Evolutionary conservation across 164 flowering plant species (phyloP).

Genomic region (Chimonanthus salicifolius): DNA sequence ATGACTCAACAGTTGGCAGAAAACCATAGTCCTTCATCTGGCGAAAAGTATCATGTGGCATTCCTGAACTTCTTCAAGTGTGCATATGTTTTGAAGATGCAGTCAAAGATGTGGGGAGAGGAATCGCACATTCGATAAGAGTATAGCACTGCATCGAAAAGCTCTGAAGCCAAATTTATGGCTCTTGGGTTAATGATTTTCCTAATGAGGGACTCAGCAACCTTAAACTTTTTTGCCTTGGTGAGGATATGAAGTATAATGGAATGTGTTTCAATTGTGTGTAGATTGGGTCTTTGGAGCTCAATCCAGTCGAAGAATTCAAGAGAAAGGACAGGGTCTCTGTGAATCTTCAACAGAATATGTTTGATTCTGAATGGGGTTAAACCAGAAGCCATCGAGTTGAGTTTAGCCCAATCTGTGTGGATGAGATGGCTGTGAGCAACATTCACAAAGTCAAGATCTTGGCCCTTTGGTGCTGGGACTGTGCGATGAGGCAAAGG

Average conservation of each 20-base stretch:
- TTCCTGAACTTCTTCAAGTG: slow-evolving; percentile 69
- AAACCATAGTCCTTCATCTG: slow-evolving; percentile 82
- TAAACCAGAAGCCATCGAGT: slow-evolving; percentile 33
- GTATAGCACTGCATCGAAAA: slow-evolving; percentile 60
- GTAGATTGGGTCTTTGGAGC: slow-evolving; percentile 32
- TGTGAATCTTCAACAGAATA: slow-evolving; percentile 53
- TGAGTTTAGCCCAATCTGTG: slow-evolving; percentile 69
- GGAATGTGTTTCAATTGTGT: slow-evolving; percentile 50
- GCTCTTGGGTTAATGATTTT: slow-evolving; percentile 23
- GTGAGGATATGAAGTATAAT: slow-evolving; percentile 75
- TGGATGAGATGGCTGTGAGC: slow-evolving; percentile 75
- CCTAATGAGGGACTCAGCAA: slow-evolving; percentile 58
- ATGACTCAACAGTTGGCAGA: slow-evolving; percentile 69
- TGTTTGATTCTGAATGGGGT: slow-evolving; percentile 64
- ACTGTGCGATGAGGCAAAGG: slow-evolving; percentile 68
- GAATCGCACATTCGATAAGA: slow-evolving; percentile 74
- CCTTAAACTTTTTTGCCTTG: slow-evolving; percentile 53
- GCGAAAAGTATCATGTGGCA: slow-evolving; percentile 56
- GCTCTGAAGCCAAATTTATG: slow-evolving; percentile 34
- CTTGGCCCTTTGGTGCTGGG: slow-evolving; percentile 74
- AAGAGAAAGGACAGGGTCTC: slow-evolving; percentile 64
- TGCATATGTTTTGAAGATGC: slow-evolving; percentile 69
- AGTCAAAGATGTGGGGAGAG: slow-evolving; percentile 72
- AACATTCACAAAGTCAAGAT: slow-evolving; percentile 76
- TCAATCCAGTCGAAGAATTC: slow-evolving; percentile 76